Evolutionary conservation across 2,329 filamentous ascomycete species (phyloP).

Genomic region (Ceratocystis papillata): DNA sequence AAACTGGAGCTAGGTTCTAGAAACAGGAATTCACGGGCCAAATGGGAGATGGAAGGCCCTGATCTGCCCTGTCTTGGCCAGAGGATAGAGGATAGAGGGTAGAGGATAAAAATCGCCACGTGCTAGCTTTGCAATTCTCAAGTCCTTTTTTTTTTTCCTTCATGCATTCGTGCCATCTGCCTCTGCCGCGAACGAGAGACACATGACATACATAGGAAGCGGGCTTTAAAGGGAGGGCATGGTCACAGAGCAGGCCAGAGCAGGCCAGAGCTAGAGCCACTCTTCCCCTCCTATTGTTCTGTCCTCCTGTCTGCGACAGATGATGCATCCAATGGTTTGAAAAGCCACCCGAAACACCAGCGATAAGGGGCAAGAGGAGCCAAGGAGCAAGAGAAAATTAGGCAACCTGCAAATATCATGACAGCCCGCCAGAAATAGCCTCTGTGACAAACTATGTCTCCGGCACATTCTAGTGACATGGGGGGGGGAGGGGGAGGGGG

Average conservation of each 20-base stretch:
- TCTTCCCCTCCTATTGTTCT: not conserved
- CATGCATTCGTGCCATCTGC: not conserved
- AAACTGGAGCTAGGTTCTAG: not conserved
- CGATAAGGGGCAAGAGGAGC: not conserved
- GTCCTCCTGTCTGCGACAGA: conserved; percentile 9
- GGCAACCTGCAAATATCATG: not conserved
- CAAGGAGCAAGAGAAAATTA: not conserved
- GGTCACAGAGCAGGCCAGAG: not conserved
- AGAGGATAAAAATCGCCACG: not conserved
- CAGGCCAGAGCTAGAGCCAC: not conserved
- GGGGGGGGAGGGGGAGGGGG: not conserved
- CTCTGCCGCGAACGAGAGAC: not conserved
- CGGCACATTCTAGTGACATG: not conserved
- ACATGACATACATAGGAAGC: not conserved
- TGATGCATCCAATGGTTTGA: conserved; percentile 9
- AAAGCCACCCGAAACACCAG: conserved; percentile 8
- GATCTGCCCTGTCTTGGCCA: not conserved
- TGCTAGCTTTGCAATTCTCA: not conserved
- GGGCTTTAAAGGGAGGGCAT: not conserved
- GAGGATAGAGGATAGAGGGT: not conserved
- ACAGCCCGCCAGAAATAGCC: conserved; percentile 9
- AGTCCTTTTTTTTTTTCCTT: not conserved
- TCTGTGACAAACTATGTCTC: conserved; percentile 4
- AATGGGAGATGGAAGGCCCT: not conserved
- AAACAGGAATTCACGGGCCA: not conserved